phyloP scores from a whole-genome alignment of 2,329 filamentous ascomycete genomes.

The Cryphonectria naterciae region DNA sequence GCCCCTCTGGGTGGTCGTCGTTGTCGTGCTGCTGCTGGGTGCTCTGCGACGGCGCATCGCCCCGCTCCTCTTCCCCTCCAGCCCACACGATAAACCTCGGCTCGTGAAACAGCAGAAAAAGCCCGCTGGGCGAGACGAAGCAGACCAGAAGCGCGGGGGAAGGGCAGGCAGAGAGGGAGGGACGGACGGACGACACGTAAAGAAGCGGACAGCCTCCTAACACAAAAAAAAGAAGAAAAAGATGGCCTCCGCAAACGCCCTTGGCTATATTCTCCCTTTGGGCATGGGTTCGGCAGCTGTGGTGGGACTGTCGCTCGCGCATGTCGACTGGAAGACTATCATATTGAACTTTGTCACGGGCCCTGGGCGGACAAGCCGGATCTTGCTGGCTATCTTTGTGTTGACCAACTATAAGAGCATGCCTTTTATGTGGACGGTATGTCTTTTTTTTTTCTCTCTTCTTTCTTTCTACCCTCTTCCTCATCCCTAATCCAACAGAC shows the following conservation, averaged over 20 bases:
- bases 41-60: conserved; percentile 39
- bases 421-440: conserved; percentile 76
- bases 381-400: conserved; percentile 59
- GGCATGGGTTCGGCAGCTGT: conserved; percentile 50
- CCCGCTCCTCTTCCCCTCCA: neutral
- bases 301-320: conserved; percentile 45
- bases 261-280: conserved; percentile 43
- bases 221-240: neutral
- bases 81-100: neutral
- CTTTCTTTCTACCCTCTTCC: too few species aligned
- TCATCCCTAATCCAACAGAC: neutral
- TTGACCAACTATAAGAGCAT: conserved; percentile 74
- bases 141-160: neutral
- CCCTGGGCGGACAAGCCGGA: conserved; percentile 56
- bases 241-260: conserved; percentile 28
- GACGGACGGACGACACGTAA: neutral
- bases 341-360: conserved; percentile 55
- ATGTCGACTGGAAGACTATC: conserved; percentile 46
- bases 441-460: conserved; percentile 37
- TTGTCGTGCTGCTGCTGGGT: conserved; percentile 42
- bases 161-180: neutral
- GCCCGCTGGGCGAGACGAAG: neutral
- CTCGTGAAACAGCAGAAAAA: neutral
- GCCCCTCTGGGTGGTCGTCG: conserved; percentile 48
- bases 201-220: too few species aligned